Evolutionary conservation across 345 rosid genomes (phyloP).

Genomic region (Eucalyptus sideroxylon): DNA sequence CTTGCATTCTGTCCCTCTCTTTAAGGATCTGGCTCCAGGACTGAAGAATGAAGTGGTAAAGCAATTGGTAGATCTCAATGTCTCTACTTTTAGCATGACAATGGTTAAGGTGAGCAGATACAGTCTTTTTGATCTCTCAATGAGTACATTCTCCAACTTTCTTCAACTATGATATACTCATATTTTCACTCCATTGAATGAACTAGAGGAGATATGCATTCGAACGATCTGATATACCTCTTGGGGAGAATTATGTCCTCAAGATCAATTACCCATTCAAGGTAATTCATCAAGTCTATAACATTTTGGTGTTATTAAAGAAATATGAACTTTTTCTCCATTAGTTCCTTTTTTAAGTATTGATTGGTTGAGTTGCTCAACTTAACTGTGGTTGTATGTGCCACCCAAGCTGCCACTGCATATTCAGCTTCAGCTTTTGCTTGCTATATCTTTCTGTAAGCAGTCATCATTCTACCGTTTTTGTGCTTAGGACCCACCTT

Average conservation of each 20-base stretch:
- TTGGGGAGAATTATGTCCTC: slow-evolving; percentile 74
- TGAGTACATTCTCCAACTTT: neutral
- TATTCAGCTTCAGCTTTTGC: neutral
- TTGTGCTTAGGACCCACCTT: slow-evolving; percentile 65
- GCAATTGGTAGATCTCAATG: slow-evolving; percentile 55
- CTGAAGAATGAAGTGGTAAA: slow-evolving; percentile 68
- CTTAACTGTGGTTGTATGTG: neutral
- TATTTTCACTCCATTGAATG: neutral
- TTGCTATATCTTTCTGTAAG: neutral
- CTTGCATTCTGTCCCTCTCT: neutral
- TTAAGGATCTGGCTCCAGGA: slow-evolving; percentile 58
- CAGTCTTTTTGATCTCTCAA: neutral
- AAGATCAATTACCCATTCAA: slow-evolving; percentile 89
- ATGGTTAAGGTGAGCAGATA: slow-evolving; percentile 68
- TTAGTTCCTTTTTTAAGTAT: neutral
- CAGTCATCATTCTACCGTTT: neutral
- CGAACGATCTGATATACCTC: slow-evolving; percentile 66
- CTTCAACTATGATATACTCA: neutral
- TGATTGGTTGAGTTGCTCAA: neutral
- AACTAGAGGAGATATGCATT: slow-evolving; percentile 83
- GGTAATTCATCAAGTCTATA: slow-evolving; percentile 23
- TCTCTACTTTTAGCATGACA: slow-evolving; percentile 75
- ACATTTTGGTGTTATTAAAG: neutral
- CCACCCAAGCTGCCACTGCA: neutral
- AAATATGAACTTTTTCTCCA: neutral